A percentile compares a stretch with the other conserved stretches of the same genome.
These are phyloP conservation scores for Cenchrus fungigraminus DNA, from an alignment of 176 grass and related monocot species.

Conservation along the genomic window DNA sequence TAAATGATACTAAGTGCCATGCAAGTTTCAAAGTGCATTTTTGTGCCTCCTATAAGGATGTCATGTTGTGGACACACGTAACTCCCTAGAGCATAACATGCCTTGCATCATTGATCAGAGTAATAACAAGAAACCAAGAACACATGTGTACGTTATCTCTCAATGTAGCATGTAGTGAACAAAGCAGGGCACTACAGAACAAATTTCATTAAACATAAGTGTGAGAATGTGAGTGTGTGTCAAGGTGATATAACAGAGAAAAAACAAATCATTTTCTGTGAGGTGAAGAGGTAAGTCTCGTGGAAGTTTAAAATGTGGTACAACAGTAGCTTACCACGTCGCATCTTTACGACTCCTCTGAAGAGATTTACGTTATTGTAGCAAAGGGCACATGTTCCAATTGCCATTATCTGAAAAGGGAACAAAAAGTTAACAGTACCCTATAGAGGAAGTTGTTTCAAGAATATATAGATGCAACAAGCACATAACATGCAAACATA, in stretches of 20 bases:
- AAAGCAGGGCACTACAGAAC: slow-evolving; percentile 15
- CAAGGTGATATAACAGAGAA: not conserved
- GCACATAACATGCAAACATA: slow-evolving; percentile 5
- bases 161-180: not conserved
- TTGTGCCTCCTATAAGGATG: not conserved
- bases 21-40: not conserved
- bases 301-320: slow-evolving; percentile 21
- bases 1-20: not conserved
- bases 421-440: slow-evolving; percentile 13
- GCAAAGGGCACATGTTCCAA: slow-evolving; percentile 89
- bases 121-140: not conserved
- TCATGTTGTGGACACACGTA: not conserved
- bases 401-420: slow-evolving; percentile 90
- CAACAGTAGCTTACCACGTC: slow-evolving; percentile 79
- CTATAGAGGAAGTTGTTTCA: not conserved
- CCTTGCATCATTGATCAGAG: not conserved
- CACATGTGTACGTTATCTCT: not conserved
- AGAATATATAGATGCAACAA: not conserved
- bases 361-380: slow-evolving; percentile 95
- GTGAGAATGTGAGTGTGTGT: not conserved
- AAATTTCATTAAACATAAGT: not conserved
- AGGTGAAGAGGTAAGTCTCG: not conserved
- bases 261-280: not conserved
- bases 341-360: slow-evolving; percentile 93
- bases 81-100: not conserved